Conservation (phyloP, 2,329 filamentous ascomycete genomes). For the Alternaria panax region DNA sequence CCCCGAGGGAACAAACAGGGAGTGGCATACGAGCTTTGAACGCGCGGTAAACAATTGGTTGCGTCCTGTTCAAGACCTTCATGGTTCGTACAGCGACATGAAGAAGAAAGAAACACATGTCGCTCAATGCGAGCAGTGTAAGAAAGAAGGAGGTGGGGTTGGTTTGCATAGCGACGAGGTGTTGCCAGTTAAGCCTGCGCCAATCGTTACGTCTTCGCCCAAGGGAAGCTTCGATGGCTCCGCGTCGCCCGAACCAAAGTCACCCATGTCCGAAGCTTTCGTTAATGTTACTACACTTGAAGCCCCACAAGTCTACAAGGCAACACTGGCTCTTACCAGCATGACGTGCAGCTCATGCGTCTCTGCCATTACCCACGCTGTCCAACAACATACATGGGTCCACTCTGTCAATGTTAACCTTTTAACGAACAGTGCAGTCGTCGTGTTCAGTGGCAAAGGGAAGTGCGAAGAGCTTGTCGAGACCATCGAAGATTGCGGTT, state of each 20-base stretch:
- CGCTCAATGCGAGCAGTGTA: conserved; percentile 47
- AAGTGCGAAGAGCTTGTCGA: conserved; percentile 56
- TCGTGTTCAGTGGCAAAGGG: conserved; percentile 58
- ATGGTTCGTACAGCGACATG: conserved; percentile 32
- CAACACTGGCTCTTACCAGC: conserved; percentile 61
- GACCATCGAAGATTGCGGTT: conserved; percentile 60
- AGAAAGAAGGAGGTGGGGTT: conserved; percentile 38
- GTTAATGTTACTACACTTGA: conserved; percentile 23
- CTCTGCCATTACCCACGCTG: conserved; percentile 57
- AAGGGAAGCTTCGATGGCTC: conserved; percentile 24
- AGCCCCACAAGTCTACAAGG: conserved; percentile 32
- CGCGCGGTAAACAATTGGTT: conserved; percentile 44
- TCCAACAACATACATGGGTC: conserved; percentile 59
- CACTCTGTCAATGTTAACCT: conserved; percentile 59
- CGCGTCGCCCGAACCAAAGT: conserved; percentile 14
- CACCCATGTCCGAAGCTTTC: conserved; percentile 25
- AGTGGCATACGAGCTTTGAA: conserved; percentile 48
- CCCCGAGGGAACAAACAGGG: conserved; percentile 22
- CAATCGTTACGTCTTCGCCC: conserved; percentile 18
- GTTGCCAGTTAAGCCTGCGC: conserved; percentile 22
- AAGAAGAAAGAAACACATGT: conserved; percentile 42
- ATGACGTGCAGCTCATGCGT: conserved; percentile 69
- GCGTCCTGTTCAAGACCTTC: conserved; percentile 14
- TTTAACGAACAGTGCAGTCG: conserved; percentile 58
- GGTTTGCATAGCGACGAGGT: conserved; percentile 18